phyloP scores from a whole-genome alignment of 768 basidiomycete species.

The Russula abietina region DNA sequence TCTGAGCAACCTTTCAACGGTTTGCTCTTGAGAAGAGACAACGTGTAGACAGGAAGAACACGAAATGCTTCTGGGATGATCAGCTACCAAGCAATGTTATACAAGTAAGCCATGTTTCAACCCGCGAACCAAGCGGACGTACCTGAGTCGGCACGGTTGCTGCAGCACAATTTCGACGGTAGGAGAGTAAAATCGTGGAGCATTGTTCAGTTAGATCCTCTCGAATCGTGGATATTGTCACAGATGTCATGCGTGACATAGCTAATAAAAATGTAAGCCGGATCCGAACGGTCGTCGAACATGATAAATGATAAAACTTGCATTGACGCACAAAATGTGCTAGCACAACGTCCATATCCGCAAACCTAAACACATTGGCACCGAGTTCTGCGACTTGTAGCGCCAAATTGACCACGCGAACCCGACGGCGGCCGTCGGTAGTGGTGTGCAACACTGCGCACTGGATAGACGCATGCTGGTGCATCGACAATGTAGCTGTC shows the following conservation, averaged over 20 bases:
- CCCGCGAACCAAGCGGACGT: conserved; percentile 21
- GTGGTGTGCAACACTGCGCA: conserved; percentile 86
- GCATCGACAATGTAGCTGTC: conserved; percentile 58
- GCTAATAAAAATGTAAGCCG: conserved; percentile 41
- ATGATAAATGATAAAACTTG: conserved; percentile 34
- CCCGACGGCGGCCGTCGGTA: conserved; percentile 66
- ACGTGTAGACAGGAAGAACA: conserved; percentile 71
- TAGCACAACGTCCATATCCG: conserved; percentile 83
- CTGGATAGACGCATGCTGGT: conserved; percentile 74
- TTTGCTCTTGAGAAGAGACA: conserved; percentile 83
- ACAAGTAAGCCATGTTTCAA: not conserved
- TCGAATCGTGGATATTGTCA: conserved; percentile 67
- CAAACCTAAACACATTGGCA: conserved; percentile 86
- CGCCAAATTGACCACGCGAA: conserved; percentile 81
- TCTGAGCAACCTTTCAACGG: conserved; percentile 72
- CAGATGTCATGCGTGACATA: conserved; percentile 52
- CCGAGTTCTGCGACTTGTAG: conserved; percentile 75
- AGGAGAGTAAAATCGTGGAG: conserved; percentile 74
- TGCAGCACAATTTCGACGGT: conserved; percentile 83
- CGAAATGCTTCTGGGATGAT: conserved; percentile 93
- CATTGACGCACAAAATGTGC: conserved; percentile 72
- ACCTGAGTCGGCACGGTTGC: conserved; percentile 77
- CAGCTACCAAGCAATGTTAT: conserved; percentile 45
- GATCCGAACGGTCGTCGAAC: not conserved
- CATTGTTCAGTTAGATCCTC: conserved; percentile 83